Percentiles rank a stretch among this genome's conserved stretches.
Evolutionary conservation across 305 asterid genomes (phyloP).

Genomic region (Fraxinus latifolia): DNA sequence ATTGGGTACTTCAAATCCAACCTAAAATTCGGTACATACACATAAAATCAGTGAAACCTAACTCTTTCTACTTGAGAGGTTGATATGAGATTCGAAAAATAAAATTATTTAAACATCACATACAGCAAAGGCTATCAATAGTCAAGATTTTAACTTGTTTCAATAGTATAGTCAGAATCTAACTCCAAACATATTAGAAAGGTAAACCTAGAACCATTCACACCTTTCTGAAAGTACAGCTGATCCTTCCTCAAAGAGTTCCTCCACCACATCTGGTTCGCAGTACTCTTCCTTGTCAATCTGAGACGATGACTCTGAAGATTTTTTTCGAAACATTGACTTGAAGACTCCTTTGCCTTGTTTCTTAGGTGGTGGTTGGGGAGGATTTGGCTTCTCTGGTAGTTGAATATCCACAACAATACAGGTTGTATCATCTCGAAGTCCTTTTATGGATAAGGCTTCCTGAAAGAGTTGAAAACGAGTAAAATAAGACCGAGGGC

Average conservation of each 20-base stretch:
- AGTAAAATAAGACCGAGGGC: not conserved
- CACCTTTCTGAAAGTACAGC: constrained; percentile 93
- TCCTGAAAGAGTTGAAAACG: constrained; percentile 48
- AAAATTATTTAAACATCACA: not conserved
- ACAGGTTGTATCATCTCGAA: constrained; percentile 96
- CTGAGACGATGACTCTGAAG: constrained; percentile 65
- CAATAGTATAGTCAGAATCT: not conserved
- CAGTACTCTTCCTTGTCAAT: constrained; percentile 51
- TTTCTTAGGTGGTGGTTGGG: constrained; percentile 65
- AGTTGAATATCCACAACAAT: constrained; percentile 79
- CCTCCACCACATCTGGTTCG: constrained; percentile 82
- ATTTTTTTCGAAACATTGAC: constrained; percentile 71
- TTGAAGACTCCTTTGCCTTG: constrained; percentile 74
- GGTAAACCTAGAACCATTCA: not conserved
- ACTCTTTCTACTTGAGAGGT: not conserved
- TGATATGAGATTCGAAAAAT: not conserved
- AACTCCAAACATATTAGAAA: not conserved
- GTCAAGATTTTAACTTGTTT: not conserved
- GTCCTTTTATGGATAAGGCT: constrained; percentile 79
- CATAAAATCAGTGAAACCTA: constrained; percentile 11
- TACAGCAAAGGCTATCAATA: not conserved
- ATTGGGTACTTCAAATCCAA: constrained; percentile 85
- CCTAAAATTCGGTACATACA: constrained; percentile 37
- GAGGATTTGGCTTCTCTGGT: constrained; percentile 67
- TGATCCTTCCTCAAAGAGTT: constrained; percentile 88